Evolutionary conservation across 2,329 filamentous ascomycete genomes (phyloP).

Genomic region (Aquanectria penicillioides): DNA sequence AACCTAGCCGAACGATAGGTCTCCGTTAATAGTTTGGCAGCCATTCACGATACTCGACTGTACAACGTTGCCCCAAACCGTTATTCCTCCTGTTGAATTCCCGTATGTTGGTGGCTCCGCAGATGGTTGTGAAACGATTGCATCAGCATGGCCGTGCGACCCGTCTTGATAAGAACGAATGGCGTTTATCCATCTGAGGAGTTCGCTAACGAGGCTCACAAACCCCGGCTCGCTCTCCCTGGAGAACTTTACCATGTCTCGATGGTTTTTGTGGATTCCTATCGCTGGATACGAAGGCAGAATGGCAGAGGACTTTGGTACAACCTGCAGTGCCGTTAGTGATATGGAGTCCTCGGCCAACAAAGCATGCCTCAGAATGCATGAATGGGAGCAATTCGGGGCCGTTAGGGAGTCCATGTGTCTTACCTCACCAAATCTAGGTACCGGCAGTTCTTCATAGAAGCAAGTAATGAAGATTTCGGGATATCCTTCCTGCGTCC

Average conservation of each 20-base stretch:
- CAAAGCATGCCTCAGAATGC: background rate
- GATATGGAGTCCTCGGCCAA: background rate
- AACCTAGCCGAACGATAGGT: background rate
- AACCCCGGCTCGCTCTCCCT: background rate
- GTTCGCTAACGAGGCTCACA: background rate
- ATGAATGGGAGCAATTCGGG: background rate
- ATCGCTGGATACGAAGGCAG: constrained; percentile 9
- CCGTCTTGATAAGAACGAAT: background rate
- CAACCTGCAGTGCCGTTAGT: background rate
- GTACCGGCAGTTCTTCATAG: constrained; percentile 2
- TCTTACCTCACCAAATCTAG: constrained; percentile 2
- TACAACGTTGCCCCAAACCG: background rate
- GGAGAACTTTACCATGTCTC: constrained; percentile 7
- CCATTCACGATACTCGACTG: constrained; percentile 12
- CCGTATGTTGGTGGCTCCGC: too few relatives aligned
- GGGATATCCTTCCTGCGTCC: background rate
- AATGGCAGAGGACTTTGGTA: constrained; percentile 6
- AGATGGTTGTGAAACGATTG: background rate
- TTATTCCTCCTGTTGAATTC: background rate
- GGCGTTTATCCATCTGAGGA: background rate
- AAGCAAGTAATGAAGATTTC: constrained; percentile 1
- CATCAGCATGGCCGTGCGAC: background rate
- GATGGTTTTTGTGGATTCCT: constrained; percentile 2
- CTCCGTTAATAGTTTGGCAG: constrained; percentile 5
- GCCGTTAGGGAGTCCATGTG: background rate